Base-by-base conservation (phyloP, 768 basidiomycete species). In the Boletus vermiculosoides region DNA sequence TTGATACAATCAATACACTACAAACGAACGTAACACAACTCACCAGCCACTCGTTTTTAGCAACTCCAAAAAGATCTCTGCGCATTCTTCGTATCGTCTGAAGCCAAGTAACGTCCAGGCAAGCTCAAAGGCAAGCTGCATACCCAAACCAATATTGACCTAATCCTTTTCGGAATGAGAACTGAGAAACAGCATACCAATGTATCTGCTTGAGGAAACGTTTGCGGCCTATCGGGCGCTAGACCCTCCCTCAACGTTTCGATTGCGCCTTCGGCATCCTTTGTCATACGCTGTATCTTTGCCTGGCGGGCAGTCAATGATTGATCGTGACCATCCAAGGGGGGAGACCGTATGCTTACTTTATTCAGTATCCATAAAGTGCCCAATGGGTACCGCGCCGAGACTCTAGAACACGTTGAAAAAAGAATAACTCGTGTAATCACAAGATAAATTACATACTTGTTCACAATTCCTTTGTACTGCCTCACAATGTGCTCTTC, bases 361-460 rank as follows among this genome's bases (percentile, higher is more conserved):
- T 84, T 78, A 61, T 90, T 90, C 37, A 92, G 69, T 37, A 87
- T 83, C 89, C 89, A 92, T 4, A 90, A 57, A 1, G 86, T 80
- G 15, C 89, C 89, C 9, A 77, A 72, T 0, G 90, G 87, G 63
- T 86, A 90, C 22, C 80, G 77, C 0, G 71, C 56, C 30, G 81
- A 80, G 16, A 87, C 72, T 37, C 86, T 87, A 42, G 3, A 15
- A 33, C 13, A 42, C 44, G 8, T 46, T 54, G 13, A 36, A 28
- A 42, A 4, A 22, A 40, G 0, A n/a, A 16, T 25, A 20, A 23
- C 23, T 12, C 5, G 5, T 49, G 13, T 9, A 30, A 30, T 9
- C 30, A 22, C 8, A 41, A 31, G 45, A 51, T 25, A 45, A 40
- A 30, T 12, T n/a, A 71, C 79, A 22, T 44, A 87, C 87, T 74